A percentile compares a stretch with the other conserved stretches of the same genome.
Conservation (phyloP, 2,329 filamentous ascomycete species). For the Calycina herbarum region DNA sequence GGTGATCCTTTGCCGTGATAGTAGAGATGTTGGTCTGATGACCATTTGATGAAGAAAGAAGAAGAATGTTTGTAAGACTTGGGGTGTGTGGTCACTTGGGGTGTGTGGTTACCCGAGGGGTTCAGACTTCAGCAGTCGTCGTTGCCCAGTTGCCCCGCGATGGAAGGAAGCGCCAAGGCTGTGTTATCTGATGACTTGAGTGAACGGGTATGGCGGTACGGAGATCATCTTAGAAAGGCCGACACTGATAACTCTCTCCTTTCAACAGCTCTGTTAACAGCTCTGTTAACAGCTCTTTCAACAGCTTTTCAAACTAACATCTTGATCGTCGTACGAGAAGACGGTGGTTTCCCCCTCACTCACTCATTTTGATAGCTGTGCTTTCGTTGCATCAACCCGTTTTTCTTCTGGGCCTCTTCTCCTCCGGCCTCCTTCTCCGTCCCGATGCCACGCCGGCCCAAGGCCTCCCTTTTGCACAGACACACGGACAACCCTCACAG, state of each 20-base stretch:
- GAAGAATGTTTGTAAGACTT: neutral
- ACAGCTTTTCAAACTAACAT: no score
- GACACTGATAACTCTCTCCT: neutral
- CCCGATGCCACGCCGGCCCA: neutral
- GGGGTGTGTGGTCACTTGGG: no score
- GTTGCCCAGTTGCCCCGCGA: neutral
- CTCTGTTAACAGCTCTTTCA: no score
- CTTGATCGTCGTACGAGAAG: no score
- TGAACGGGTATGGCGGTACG: neutral
- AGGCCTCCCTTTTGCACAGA: neutral
- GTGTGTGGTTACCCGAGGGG: constrained; percentile 1
- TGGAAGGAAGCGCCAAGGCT: neutral
- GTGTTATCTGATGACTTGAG: neutral
- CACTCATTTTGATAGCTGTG: no score
- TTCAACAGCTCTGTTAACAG: neutral
- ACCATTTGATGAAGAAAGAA: neutral
- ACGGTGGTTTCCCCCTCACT: no score
- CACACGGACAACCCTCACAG: no score
- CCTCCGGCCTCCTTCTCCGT: neutral
- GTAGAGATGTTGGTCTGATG: neutral
- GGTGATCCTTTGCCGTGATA: neutral
- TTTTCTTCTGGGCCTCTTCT: neutral
- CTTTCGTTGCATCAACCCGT: no score
- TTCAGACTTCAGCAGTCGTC: neutral
- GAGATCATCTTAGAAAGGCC: neutral